These are phyloP conservation scores for Phlyctochytrium planicorne DNA, from an alignment of 192 early-diverging fungal species.

Conservation along the genomic window DNA sequence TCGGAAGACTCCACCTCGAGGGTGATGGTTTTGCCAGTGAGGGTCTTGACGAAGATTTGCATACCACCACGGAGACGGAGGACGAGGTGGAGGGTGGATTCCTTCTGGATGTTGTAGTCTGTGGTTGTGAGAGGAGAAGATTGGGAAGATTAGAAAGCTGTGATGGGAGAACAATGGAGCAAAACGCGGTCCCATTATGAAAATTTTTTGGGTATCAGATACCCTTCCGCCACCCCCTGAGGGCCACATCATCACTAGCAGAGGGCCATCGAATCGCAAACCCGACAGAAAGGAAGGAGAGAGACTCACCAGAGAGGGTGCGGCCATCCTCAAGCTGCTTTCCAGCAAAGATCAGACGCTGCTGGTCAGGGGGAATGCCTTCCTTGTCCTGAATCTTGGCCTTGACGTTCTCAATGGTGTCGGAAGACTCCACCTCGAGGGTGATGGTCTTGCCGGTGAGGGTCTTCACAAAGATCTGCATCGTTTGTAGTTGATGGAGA, in stretches of 20 bases:
- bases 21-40: constrained; percentile 98
- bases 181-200: no score
- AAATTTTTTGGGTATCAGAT: no score
- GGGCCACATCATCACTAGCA: no score
- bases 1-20: constrained; percentile 93
- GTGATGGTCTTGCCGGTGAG: constrained; percentile 79
- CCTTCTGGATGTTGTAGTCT: no score
- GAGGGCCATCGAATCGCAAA: no score
- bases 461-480: constrained; percentile 39
- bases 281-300: no score
- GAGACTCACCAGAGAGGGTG: no score
- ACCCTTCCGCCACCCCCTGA: no score
- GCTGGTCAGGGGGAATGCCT: constrained; percentile 76
- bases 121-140: constrained; percentile 65
- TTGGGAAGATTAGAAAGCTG: no score
- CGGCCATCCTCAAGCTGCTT: constrained; percentile 78
- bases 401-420: constrained; percentile 80
- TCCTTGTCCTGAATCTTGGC: constrained; percentile 81
- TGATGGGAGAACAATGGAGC: no score
- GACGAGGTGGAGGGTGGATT: constrained; percentile 71
- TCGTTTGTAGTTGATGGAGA: no score
- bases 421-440: constrained; percentile 72
- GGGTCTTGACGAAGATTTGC: constrained; percentile 86
- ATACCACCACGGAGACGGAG: no score
- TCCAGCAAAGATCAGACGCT: constrained; percentile 78